Conservation (phyloP, 2,329 filamentous ascomycete species). For the Rhynchosporium agropyri region DNA sequence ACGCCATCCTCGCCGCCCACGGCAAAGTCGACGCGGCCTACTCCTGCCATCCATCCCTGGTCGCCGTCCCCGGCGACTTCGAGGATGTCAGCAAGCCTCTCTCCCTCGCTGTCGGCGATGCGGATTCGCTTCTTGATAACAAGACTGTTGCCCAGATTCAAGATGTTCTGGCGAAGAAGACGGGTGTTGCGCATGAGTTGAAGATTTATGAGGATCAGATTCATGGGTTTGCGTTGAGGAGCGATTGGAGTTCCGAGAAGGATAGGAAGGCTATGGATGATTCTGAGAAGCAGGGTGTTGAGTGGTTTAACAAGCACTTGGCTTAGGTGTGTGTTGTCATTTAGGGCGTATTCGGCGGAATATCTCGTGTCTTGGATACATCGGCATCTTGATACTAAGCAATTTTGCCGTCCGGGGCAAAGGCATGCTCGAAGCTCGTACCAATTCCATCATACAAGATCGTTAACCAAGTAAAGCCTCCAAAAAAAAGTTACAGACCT, state of each 20-base stretch:
- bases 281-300: slow-evolving; percentile 46
- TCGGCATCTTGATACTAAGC: too few species aligned
- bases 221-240: slow-evolving; percentile 49
- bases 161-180: slow-evolving; percentile 47
- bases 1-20: slow-evolving; percentile 51
- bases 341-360: too few species aligned
- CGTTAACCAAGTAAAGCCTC: too few species aligned
- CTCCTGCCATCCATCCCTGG: slow-evolving; percentile 47
- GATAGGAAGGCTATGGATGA: slow-evolving; percentile 52
- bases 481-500: too few species aligned
- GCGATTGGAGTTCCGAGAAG: slow-evolving; percentile 48
- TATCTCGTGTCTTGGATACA: too few species aligned
- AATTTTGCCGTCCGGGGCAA: too few species aligned
- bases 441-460: too few species aligned
- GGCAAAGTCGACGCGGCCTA: slow-evolving; percentile 44
- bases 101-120: slow-evolving; percentile 46
- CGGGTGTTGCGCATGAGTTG: slow-evolving; percentile 44
- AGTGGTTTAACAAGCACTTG: slow-evolving; percentile 46
- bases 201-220: slow-evolving; percentile 49
- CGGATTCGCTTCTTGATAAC: slow-evolving; percentile 47
- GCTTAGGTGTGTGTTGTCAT: slow-evolving; percentile 8
- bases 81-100: slow-evolving; percentile 46
- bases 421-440: too few species aligned
- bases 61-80: slow-evolving; percentile 48
- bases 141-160: slow-evolving; percentile 46